Evolutionary conservation across 768 basidiomycete species (phyloP).

Genomic region (Cyathus striatus): DNA sequence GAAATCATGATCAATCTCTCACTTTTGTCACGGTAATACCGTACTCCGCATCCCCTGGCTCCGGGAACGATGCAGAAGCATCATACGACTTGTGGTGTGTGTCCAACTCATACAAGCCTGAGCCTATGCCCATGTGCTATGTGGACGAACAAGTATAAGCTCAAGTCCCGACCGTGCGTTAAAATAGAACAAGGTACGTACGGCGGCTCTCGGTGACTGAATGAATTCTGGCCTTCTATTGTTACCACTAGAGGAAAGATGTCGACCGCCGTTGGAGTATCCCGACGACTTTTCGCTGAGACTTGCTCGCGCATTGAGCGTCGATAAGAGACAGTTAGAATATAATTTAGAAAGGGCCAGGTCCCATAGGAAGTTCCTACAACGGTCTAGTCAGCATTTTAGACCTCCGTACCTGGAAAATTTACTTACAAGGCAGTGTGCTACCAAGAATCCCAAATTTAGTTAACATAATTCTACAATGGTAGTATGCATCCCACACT

Average conservation of each 20-base stretch:
- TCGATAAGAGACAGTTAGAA: slow-evolving; percentile 42
- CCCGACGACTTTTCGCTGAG: slow-evolving; percentile 24
- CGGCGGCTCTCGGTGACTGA: too few species aligned
- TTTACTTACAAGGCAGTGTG: slow-evolving; percentile 35
- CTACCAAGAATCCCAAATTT: too few species aligned
- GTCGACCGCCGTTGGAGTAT: too few species aligned
- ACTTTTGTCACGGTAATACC: slow-evolving; percentile 37
- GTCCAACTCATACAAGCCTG: slow-evolving; percentile 27
- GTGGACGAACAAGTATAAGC: too few species aligned
- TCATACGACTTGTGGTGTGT: slow-evolving; percentile 16
- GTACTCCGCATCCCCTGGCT: slow-evolving; percentile 20
- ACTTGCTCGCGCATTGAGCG: slow-evolving; percentile 37
- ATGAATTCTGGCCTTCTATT: slow-evolving; percentile 11
- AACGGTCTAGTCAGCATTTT: background rate
- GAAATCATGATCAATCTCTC: background rate
- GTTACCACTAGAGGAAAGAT: slow-evolving; percentile 15
- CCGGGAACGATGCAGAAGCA: slow-evolving; percentile 6
- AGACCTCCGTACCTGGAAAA: too few species aligned
- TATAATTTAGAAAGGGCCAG: slow-evolving; percentile 44
- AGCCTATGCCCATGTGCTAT: too few species aligned
- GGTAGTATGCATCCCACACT: too few species aligned
- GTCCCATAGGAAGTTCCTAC: slow-evolving; percentile 46
- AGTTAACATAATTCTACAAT: too few species aligned
- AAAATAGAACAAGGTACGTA: too few species aligned
- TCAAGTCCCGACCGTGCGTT: too few species aligned